phyloP scores from a whole-genome alignment of 768 basidiomycete species.

The Collybiopsis confluens region DNA sequence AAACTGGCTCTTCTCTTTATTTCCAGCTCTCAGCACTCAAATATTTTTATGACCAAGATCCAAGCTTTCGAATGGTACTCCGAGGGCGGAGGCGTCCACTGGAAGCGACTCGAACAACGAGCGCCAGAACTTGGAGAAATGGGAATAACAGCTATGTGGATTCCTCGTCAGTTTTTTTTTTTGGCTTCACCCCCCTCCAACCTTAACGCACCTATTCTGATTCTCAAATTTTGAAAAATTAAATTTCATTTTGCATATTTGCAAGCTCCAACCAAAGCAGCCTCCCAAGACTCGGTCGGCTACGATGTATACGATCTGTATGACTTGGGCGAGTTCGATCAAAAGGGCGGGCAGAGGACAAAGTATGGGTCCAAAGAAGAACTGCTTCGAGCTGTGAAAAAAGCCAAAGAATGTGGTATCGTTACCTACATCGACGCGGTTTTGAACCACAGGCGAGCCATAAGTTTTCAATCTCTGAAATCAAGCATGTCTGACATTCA shows the following conservation, averaged over 20 bases:
- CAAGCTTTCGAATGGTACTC: slow-evolving; percentile 22
- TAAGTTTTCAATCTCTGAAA: too few species aligned
- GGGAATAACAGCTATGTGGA: slow-evolving; percentile 21
- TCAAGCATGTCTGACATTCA: too few species aligned
- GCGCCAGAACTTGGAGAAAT: slow-evolving; percentile 15
- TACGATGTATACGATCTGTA: slow-evolving; percentile 36
- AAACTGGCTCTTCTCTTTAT: neutral
- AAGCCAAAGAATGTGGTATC: slow-evolving; percentile 49
- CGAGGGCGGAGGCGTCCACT: slow-evolving; percentile 18
- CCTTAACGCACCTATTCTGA: neutral
- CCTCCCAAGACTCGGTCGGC: slow-evolving; percentile 18
- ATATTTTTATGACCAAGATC: slow-evolving; percentile 5
- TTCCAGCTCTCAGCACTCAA: neutral
- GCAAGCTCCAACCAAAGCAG: slow-evolving; percentile 21
- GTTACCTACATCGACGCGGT: slow-evolving; percentile 62
- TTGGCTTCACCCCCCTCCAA: too few species aligned
- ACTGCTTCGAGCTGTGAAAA: slow-evolving; percentile 44
- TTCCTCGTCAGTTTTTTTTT: slow-evolving; percentile 18
- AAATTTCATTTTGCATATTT: neutral
- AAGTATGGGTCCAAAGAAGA: slow-evolving; percentile 72
- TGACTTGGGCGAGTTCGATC: slow-evolving; percentile 60
- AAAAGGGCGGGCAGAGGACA: slow-evolving; percentile 48
- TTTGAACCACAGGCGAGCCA: slow-evolving; percentile 47
- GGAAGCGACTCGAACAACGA: slow-evolving; percentile 15
- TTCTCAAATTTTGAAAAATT: neutral